phyloP scores from a whole-genome alignment of 2,329 filamentous ascomycete genomes.

The Monosporascus sp. region DNA sequence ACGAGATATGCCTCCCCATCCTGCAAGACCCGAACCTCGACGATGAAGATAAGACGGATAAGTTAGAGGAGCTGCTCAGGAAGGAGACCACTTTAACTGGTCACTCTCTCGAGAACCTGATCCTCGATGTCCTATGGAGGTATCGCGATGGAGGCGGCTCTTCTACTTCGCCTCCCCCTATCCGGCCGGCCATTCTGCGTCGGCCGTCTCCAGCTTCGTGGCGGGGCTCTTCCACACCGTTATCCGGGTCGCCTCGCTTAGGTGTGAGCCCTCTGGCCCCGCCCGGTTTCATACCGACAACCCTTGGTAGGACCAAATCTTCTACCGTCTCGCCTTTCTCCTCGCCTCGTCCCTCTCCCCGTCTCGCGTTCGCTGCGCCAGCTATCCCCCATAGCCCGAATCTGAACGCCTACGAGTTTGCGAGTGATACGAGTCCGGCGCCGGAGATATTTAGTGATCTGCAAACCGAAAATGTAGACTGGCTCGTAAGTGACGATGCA shows the following conservation, averaged over 20 bases:
- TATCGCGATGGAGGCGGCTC: conserved; percentile 62
- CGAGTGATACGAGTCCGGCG: conserved; percentile 71
- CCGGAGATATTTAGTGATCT: conserved; percentile 87
- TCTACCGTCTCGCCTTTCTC: conserved; percentile 84
- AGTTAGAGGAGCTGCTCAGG: conserved; percentile 77
- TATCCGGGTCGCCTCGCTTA: conserved; percentile 76
- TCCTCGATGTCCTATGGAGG: conserved; percentile 87
- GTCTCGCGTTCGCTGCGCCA: conserved; percentile 83
- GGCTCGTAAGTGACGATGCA: conserved; percentile 86
- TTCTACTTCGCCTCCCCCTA: conserved; percentile 71
- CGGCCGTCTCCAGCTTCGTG: conserved; percentile 89
- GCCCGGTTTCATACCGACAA: conserved; percentile 74
- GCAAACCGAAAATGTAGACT: conserved; percentile 92
- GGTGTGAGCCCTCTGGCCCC: conserved; percentile 78
- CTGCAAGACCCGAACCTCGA: conserved; percentile 77
- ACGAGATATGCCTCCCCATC: conserved; percentile 85
- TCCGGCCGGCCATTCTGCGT: conserved; percentile 84
- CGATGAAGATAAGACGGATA: conserved; percentile 94
- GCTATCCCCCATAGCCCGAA: conserved; percentile 90
- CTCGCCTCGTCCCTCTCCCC: conserved; percentile 86
- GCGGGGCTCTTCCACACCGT: conserved; percentile 76
- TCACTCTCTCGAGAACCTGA: conserved; percentile 76
- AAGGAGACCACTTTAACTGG: conserved; percentile 72
- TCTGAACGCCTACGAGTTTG: conserved; percentile 91
- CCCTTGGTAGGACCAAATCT: conserved; percentile 71